These are phyloP conservation scores for Rasamsonia emersonii DNA, from an alignment of 2,329 filamentous ascomycete species.

Conservation along the genomic window DNA sequence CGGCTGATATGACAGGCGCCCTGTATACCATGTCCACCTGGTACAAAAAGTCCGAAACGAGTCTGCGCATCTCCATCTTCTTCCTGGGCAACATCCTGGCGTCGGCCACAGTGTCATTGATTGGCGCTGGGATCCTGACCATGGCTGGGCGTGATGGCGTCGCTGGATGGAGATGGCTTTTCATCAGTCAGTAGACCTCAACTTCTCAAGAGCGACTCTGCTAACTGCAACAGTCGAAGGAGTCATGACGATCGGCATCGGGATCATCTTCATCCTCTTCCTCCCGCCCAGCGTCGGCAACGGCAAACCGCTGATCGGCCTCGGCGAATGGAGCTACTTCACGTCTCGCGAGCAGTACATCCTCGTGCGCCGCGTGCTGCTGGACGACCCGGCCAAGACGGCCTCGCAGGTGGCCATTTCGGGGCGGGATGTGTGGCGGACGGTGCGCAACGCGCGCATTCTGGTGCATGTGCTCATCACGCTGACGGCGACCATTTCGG, in stretches of 20 bases:
- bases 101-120: conserved; percentile 32
- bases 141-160: conserved; percentile 41
- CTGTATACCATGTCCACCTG: conserved; percentile 43
- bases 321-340: conserved; percentile 36
- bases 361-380: conserved; percentile 31
- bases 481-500: conserved; percentile 38
- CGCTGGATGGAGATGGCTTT: conserved; percentile 52
- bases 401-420: conserved; percentile 29
- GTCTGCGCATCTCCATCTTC: conserved; percentile 46
- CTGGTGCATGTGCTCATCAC: conserved; percentile 46
- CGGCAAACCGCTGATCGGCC: conserved; percentile 25
- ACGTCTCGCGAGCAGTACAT: conserved; percentile 36
- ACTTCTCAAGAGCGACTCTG: conserved; percentile 1
- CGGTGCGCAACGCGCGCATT: conserved; percentile 42
- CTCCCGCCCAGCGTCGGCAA: conserved; percentile 31
- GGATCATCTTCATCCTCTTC: conserved; percentile 31
- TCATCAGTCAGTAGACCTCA: conserved; percentile 21
- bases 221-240: conserved; percentile 38
- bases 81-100: conserved; percentile 50
- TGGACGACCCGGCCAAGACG: conserved; percentile 37
- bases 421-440: conserved; percentile 25
- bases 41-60: conserved; percentile 47
- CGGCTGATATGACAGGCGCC: conserved; percentile 14
- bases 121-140: conserved; percentile 36
- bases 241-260: conserved; percentile 41